Conservation (phyloP, 2,329 filamentous ascomycete species). For the Penicillium sp. region DNA sequence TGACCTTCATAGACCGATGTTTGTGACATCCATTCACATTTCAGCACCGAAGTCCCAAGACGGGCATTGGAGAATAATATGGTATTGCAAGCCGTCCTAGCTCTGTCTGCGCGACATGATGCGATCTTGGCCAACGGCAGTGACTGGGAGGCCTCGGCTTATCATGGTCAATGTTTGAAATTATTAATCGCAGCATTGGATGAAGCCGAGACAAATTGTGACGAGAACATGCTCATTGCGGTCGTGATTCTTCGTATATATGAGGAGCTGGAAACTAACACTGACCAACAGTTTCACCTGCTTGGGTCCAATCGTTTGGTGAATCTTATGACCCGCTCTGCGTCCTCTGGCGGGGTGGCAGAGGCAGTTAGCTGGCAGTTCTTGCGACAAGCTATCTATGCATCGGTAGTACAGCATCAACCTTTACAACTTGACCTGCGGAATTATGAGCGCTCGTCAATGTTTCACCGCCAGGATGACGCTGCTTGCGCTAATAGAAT, state of each 20-base stretch:
- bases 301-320: constrained; percentile 41
- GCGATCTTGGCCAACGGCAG: constrained; percentile 38
- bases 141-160: constrained; percentile 46
- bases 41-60: constrained; percentile 48
- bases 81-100: constrained; percentile 48
- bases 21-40: constrained; percentile 39
- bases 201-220: constrained; percentile 43
- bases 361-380: constrained; percentile 46
- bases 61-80: constrained; percentile 49
- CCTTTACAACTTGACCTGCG: constrained; percentile 39
- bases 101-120: constrained; percentile 48
- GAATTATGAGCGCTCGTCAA: constrained; percentile 40
- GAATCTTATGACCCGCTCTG: constrained; percentile 40
- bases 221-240: constrained; percentile 49
- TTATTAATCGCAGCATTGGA: constrained; percentile 48
- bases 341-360: constrained; percentile 40
- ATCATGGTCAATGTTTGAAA: constrained; percentile 48
- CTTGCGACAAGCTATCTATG: constrained; percentile 43
- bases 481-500: constrained; percentile 40
- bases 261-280: constrained; percentile 42
- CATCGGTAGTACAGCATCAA: constrained; percentile 38
- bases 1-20: constrained; percentile 31
- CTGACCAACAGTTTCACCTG: constrained; percentile 39
- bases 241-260: constrained; percentile 52
- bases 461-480: constrained; percentile 40